Percentiles rank a stretch among this genome's conserved stretches.
phyloP scores from a whole-genome alignment of 306 rosid species.

The Ziziphus jujuba region DNA sequence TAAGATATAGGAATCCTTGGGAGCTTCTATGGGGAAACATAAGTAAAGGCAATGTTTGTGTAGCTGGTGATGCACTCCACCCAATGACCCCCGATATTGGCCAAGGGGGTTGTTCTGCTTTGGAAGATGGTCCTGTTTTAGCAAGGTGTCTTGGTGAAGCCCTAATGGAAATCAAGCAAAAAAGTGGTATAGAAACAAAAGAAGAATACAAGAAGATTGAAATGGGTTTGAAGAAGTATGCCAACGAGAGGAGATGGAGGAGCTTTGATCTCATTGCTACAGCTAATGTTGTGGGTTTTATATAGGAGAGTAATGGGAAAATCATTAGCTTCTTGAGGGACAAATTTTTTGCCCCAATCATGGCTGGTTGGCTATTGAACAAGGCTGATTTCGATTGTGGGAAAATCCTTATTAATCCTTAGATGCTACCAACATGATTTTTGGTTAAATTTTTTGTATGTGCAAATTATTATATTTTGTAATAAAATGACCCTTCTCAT shows the following conservation, averaged over 20 bases:
- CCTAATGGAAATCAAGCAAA: slow-evolving; percentile 13
- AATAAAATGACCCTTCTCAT: too few species aligned
- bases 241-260: slow-evolving; percentile 65
- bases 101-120: slow-evolving; percentile 74
- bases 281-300: slow-evolving; percentile 46
- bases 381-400: slow-evolving; percentile 60
- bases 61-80: slow-evolving; percentile 82
- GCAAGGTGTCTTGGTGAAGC: slow-evolving; percentile 64
- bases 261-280: slow-evolving; percentile 43
- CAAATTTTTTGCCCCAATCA: slow-evolving; percentile 36
- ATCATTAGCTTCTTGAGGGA: slow-evolving; percentile 47
- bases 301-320: slow-evolving; percentile 38
- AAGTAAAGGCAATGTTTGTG: slow-evolving; percentile 63
- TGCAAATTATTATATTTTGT: too few species aligned
- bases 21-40: slow-evolving; percentile 58
- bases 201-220: slow-evolving; percentile 43
- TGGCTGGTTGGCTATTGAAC: slow-evolving; percentile 23
- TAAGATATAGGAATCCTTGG: slow-evolving; percentile 69
- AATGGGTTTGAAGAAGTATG: slow-evolving; percentile 55
- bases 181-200: slow-evolving; percentile 15
- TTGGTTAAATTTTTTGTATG: background rate
- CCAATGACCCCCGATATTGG: slow-evolving; percentile 81
- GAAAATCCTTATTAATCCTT: slow-evolving; percentile 27
- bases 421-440: background rate
- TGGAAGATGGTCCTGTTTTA: slow-evolving; percentile 66